phyloP scores from a whole-genome alignment of 306 rosid species.

The Trifolium pratense region DNA sequence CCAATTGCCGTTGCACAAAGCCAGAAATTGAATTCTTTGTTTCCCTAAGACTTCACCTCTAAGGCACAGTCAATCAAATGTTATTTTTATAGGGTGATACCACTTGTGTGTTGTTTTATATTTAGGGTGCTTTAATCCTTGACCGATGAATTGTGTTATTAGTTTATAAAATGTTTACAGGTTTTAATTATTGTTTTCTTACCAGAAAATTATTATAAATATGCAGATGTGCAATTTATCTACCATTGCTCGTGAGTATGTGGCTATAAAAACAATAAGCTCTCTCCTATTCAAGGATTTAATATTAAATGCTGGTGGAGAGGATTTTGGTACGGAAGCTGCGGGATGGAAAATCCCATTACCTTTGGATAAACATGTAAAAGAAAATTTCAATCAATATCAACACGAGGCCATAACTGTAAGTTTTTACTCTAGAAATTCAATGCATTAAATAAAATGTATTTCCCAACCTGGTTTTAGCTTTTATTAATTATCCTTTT shows the following conservation, averaged over 20 bases:
- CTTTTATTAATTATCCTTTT: slow-evolving; percentile 2
- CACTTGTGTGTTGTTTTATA: neutral
- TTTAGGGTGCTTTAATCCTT: slow-evolving; percentile 11
- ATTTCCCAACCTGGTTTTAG: slow-evolving; percentile 18
- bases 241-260: slow-evolving; percentile 83
- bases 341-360: slow-evolving; percentile 81
- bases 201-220: slow-evolving; percentile 31
- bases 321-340: slow-evolving; percentile 49
- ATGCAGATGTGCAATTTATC: slow-evolving; percentile 91
- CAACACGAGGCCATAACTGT: slow-evolving; percentile 87
- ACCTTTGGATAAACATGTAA: slow-evolving; percentile 68
- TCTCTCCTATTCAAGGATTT: slow-evolving; percentile 83
- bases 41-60: neutral
- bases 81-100: neutral
- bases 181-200: slow-evolving; percentile 19
- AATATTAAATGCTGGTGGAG: slow-evolving; percentile 66
- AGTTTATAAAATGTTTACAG: neutral
- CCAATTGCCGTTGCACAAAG: neutral
- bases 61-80: neutral
- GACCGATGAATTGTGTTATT: slow-evolving; percentile 10
- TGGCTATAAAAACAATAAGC: slow-evolving; percentile 67
- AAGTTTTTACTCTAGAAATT: slow-evolving; percentile 39
- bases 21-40: neutral
- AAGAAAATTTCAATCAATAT: slow-evolving; percentile 71
- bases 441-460: slow-evolving; percentile 6